Evolutionary conservation across 2,329 filamentous ascomycete genomes (phyloP).

Genomic region (Juglanconis oblonga): DNA sequence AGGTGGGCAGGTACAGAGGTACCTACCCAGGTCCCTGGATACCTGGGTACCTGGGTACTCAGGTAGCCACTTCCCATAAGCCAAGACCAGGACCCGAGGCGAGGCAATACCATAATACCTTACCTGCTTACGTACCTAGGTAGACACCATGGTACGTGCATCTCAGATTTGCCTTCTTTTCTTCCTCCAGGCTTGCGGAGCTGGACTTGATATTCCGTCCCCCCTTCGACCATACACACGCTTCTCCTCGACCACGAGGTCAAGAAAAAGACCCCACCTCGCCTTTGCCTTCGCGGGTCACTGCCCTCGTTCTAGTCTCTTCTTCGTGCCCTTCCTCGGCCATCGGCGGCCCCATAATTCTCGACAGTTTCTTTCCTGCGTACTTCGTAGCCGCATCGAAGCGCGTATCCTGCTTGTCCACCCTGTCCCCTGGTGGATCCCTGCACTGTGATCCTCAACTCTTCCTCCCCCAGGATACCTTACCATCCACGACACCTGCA

Average conservation of each 20-base stretch:
- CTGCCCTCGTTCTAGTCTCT: not conserved
- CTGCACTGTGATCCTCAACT: not conserved
- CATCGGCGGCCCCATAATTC: conserved; percentile 4
- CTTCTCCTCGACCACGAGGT: not conserved
- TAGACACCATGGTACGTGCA: too few relatives aligned
- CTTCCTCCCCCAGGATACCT: not conserved
- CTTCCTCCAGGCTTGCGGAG: too few relatives aligned
- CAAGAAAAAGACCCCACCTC: not conserved
- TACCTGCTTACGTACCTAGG: too few relatives aligned
- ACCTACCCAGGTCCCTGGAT: too few relatives aligned
- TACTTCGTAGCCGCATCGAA: not conserved
- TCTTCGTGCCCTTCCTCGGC: not conserved
- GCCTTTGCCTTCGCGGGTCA: not conserved
- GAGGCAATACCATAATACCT: too few relatives aligned
- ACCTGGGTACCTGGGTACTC: too few relatives aligned
- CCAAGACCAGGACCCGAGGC: too few relatives aligned
- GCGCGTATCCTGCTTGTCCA: not conserved
- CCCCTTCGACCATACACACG: not conserved
- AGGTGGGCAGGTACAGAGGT: too few relatives aligned
- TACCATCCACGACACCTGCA: not conserved
- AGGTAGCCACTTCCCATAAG: too few relatives aligned
- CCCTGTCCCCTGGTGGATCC: not conserved
- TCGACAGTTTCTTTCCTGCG: not conserved
- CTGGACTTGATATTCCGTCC: not conserved
- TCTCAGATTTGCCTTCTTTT: too few relatives aligned